phyloP scores from a whole-genome alignment of 2,329 filamentous ascomycete genomes.

The Truncatella angustata region DNA sequence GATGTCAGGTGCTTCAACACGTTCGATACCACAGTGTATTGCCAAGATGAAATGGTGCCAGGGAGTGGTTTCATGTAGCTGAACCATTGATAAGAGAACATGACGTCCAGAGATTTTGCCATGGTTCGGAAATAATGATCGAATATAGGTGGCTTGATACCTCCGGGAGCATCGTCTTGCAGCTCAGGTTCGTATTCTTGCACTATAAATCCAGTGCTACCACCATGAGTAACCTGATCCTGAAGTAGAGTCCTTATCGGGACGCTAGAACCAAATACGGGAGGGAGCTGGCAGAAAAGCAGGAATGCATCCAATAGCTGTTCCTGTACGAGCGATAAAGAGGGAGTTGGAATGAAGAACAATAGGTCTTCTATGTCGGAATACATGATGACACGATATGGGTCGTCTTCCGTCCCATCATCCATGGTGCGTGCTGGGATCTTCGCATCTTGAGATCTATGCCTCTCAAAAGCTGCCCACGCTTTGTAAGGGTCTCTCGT shows the following conservation, averaged over 20 bases:
- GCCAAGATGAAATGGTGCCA: slow-evolving; percentile 28
- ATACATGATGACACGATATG: slow-evolving; percentile 78
- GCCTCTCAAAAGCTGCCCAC: slow-evolving; percentile 56
- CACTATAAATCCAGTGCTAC: slow-evolving; percentile 31
- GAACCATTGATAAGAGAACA: slow-evolving; percentile 53
- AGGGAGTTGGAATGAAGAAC: slow-evolving; percentile 42
- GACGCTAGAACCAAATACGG: slow-evolving; percentile 29
- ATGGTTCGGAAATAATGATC: slow-evolving; percentile 22
- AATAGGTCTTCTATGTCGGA: slow-evolving; percentile 70
- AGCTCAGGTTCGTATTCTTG: slow-evolving; percentile 5
- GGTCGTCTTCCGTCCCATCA: slow-evolving; percentile 73
- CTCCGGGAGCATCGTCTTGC: slow-evolving; percentile 1
- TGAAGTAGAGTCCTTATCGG: slow-evolving; percentile 35
- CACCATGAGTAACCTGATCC: slow-evolving; percentile 49
- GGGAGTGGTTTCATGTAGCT: slow-evolving; percentile 29
- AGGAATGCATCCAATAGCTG: slow-evolving; percentile 69
- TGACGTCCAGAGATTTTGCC: slow-evolving; percentile 37
- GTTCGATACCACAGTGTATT: slow-evolving; percentile 47
- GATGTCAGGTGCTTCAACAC: slow-evolving; percentile 57
- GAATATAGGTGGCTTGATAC: slow-evolving; percentile 19
- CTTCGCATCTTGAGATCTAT: slow-evolving; percentile 43
- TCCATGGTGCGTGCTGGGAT: slow-evolving; percentile 74
- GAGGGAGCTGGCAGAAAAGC: slow-evolving; percentile 64
- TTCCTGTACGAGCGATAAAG: slow-evolving; percentile 33
- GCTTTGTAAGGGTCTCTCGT: slow-evolving; percentile 47